Evolutionary conservation across 306 rosid genomes (phyloP).

Genomic region (Vigna radiata): DNA sequence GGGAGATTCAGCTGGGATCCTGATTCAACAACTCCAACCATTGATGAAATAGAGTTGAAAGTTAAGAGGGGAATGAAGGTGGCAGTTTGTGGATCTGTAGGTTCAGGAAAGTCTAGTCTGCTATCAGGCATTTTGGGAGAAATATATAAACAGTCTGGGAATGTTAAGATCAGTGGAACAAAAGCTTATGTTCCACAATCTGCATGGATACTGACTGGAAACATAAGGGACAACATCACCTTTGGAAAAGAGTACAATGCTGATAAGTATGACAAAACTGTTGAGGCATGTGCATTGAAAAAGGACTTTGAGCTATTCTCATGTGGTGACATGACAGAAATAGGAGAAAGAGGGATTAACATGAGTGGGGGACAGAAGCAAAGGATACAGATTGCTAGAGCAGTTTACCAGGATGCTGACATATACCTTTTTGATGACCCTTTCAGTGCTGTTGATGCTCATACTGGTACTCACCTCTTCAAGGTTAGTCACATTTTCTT

Average conservation of each 20-base stretch:
- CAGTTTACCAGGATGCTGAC: slow-evolving; percentile 91
- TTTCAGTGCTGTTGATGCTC: slow-evolving; percentile 99
- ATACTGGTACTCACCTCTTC: slow-evolving; percentile 91
- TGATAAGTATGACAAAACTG: slow-evolving; percentile 66
- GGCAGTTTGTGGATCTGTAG: slow-evolving; percentile 94
- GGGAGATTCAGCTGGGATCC: slow-evolving; percentile 91
- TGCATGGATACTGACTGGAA: slow-evolving; percentile 95
- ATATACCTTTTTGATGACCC: slow-evolving; percentile 92
- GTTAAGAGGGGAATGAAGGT: slow-evolving; percentile 96
- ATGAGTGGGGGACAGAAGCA: slow-evolving; percentile 99
- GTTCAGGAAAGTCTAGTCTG: slow-evolving; percentile 90
- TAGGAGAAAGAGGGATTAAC: slow-evolving; percentile 96
- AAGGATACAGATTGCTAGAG: slow-evolving; percentile 92
- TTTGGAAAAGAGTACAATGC: slow-evolving; percentile 73
- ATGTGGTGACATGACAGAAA: slow-evolving; percentile 83
- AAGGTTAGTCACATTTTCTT: slow-evolving; percentile 63
- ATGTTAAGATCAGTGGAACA: slow-evolving; percentile 82
- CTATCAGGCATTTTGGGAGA: slow-evolving; percentile 84
- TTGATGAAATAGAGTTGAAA: slow-evolving; percentile 67
- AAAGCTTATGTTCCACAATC: slow-evolving; percentile 95
- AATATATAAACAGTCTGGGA: slow-evolving; percentile 73
- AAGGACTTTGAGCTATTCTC: slow-evolving; percentile 93
- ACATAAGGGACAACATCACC: slow-evolving; percentile 79
- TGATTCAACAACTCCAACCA: slow-evolving; percentile 63
- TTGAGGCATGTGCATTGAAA: slow-evolving; percentile 84